phyloP scores from a whole-genome alignment of 1,284 basidiomycete genomes.

The Austroboletus novae-zelandiae region DNA sequence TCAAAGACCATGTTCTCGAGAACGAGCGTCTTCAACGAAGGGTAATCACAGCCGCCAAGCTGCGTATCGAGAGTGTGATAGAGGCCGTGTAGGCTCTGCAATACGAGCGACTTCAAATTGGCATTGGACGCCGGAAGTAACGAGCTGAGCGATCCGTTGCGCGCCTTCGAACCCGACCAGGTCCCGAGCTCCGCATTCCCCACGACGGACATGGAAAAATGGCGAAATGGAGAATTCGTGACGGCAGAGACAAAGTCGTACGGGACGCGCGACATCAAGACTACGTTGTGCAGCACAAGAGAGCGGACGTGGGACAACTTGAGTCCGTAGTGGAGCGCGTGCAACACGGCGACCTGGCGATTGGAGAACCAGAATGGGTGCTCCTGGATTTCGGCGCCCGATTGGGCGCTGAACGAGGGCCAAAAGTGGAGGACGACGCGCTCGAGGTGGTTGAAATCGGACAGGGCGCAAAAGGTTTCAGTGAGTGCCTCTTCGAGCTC shows the following conservation, averaged over 20 bases:
- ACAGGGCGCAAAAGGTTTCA: conserved; percentile 26
- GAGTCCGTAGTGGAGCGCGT: conserved; percentile 26
- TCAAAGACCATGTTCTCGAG: conserved; percentile 34
- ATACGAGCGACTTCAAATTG: conserved; percentile 22
- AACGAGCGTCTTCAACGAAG: conserved; percentile 26
- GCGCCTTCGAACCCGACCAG: conserved; percentile 33
- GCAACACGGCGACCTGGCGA: conserved; percentile 26
- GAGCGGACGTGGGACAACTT: conserved; percentile 21
- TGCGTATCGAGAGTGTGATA: conserved; percentile 29
- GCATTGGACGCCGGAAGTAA: conserved; percentile 22
- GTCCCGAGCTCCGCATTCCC: conserved; percentile 28
- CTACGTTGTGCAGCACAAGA: conserved; percentile 26
- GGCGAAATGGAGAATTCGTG: conserved; percentile 24
- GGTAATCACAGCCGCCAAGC: conserved; percentile 23
- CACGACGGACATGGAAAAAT: conserved; percentile 31
- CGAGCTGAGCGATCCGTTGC: conserved; percentile 26
- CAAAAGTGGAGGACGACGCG: conserved; percentile 29
- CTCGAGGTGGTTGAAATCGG: conserved; percentile 19
- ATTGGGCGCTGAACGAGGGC: conserved; percentile 29
- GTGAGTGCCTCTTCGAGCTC: conserved; percentile 32
- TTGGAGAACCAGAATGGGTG: conserved; percentile 32
- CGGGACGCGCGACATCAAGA: conserved; percentile 20
- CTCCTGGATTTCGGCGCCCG: conserved; percentile 26
- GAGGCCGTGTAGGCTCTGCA: conserved; percentile 28
- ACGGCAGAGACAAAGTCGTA: conserved; percentile 31